Conservation (phyloP, 2,329 filamentous ascomycete species). For the Orbilia oligospora region DNA sequence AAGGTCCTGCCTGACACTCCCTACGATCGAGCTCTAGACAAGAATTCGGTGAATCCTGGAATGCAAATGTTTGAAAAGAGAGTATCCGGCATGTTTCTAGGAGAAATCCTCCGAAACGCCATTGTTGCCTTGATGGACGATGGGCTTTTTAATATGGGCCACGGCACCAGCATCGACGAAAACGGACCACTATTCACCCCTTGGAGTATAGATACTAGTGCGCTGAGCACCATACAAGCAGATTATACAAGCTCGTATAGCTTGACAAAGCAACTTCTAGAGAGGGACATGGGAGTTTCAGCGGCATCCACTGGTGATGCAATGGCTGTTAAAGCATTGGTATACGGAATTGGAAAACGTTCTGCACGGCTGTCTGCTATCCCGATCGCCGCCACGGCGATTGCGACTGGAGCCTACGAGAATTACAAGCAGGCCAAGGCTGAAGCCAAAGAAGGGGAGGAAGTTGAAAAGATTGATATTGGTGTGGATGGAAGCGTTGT, state of each 20-base stretch:
- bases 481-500: slow-evolving; percentile 95
- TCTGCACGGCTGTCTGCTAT: slow-evolving; percentile 90
- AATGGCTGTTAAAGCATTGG: slow-evolving; percentile 85
- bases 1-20: slow-evolving; percentile 87
- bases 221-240: slow-evolving; percentile 87
- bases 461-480: slow-evolving; percentile 83
- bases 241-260: slow-evolving; percentile 81
- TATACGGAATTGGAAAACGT: slow-evolving; percentile 86
- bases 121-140: slow-evolving; percentile 72
- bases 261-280: slow-evolving; percentile 82
- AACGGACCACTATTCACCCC: slow-evolving; percentile 79
- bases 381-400: slow-evolving; percentile 85
- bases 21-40: slow-evolving; percentile 85
- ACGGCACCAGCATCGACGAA: slow-evolving; percentile 77
- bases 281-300: slow-evolving; percentile 81
- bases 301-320: slow-evolving; percentile 83
- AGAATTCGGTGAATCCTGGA: slow-evolving; percentile 87
- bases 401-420: slow-evolving; percentile 75
- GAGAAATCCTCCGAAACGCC: slow-evolving; percentile 87
- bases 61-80: slow-evolving; percentile 99
- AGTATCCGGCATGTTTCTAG: slow-evolving; percentile 97
- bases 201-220: slow-evolving; percentile 92
- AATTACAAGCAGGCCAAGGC: slow-evolving; percentile 54
- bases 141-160: slow-evolving; percentile 70
- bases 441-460: slow-evolving; percentile 67